Base-by-base conservation (phyloP, 371 early-diverging fungal species). In the Apophysomyces trapeziformis region DNA sequence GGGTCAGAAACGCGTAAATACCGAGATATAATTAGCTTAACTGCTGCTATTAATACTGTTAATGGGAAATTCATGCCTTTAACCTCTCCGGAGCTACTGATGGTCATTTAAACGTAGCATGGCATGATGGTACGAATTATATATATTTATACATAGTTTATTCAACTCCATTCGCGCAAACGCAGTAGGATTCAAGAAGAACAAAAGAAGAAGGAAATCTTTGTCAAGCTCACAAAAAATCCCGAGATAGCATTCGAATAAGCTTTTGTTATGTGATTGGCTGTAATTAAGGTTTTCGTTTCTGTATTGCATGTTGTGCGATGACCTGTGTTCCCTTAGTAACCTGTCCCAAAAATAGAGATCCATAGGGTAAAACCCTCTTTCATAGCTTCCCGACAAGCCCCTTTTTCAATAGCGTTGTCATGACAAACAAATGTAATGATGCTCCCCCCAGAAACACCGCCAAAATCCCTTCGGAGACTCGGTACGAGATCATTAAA, bases 241-340 rank as follows among this genome's bases (percentile, higher is more conserved):
- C 54, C 21, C 21, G 21, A 50, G 54, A 50, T 21, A 50, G 4
- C 9, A 21, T 21, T 50, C 21, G 16, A 50, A 50, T 50, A 50
- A 50, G 54, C 54, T 50, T 50, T 21, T 21, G 21, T 18, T 9
- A 21, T 11, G 11, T 8, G 54, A 50, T 50, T 50, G 54, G 54
- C 16, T 50, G 11, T 13, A 21, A 50, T 50, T 50, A 50, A 50
- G 54, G 54, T 50, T 50, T 41, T 50, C 21, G 54, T 50, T 50
- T 50, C 54, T 50, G 54, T 50, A 50, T 11, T 50, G 16, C 21
- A 50, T 50, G 54, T 50, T 26, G 54, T 50, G 54, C 54, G 21
- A 50, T 16, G 54, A 50, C 54, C 9, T 50, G 54, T 50, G 54
- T 50, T 13, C 41, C 8, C 11, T 41, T 11, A 41, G 13, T 41